Base-by-base conservation (phyloP, 1,139 yeast genomes). In the Yamadazyma mexicana region DNA sequence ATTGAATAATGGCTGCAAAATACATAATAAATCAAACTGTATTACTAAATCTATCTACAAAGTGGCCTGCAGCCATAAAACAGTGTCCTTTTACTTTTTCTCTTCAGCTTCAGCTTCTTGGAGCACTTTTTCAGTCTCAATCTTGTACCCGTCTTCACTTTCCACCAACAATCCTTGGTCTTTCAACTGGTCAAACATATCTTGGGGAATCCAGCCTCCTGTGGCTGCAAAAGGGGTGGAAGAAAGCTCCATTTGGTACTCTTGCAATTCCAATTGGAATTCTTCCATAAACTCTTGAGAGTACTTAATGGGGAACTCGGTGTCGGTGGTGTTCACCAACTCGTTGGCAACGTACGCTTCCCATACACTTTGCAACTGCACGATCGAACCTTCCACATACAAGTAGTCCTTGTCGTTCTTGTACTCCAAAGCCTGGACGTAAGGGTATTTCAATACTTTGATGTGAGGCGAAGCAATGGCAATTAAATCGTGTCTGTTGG, bases 181-280 rank as follows among this genome's bases (percentile, higher is more conserved):
- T 34, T 78, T 63, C 50, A 88, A 72, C 41, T 77, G 77, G 33
- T 79, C 83, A 57, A 91, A 89, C 84, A 88, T 79, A 56, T 88
- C 96, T 58, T 87, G 95, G 18, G 98, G 96, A 43, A 92, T 77
- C 96, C 97, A 91, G 5, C 96, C 96, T 42, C 87, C 86, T 28
- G 97, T 87, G 36, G 94, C 94, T 27, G 87, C 83, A 61, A 89
- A 89, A 34, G 97, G 97, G 40, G 81, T 77, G 6, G 81, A 71
- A 28, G 83, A 75, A 37, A 86, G 65, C 49, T 78, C 81, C 49
- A 77, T 66, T 59, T 87, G 92, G 66, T 87, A 84, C 33, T 72
- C 77, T 45, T 77, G 81, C 52, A 87, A 73, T 23, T 76, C 78
- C 22, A 66, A 56, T 41, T 79, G 79, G 55, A 83, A 85, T 37